Conservation (phyloP, 202 grass and related monocot species). For the Setaria italica region DNA sequence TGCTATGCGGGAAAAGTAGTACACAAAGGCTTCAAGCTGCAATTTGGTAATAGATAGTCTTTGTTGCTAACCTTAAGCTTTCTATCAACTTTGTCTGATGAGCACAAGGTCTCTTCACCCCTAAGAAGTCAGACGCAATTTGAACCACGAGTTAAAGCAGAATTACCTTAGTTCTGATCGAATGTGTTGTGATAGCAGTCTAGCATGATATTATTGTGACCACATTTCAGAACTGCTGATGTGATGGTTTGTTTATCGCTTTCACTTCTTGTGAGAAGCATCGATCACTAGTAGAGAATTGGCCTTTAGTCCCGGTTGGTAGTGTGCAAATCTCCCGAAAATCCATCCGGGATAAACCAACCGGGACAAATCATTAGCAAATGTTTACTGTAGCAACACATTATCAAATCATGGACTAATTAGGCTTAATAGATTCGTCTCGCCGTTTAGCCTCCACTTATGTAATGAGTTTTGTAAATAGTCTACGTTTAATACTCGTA, state of each 20-base stretch:
- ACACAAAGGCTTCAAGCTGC: slow-evolving; percentile 15
- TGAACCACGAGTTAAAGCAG: neutral
- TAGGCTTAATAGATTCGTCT: too few species aligned
- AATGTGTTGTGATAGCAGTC: neutral
- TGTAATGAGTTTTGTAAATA: too few species aligned
- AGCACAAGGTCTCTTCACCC: neutral
- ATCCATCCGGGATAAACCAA: too few species aligned
- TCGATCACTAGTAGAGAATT: too few species aligned
- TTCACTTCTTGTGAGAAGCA: slow-evolving; percentile 18
- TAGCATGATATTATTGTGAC: neutral
- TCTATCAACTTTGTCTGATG: slow-evolving; percentile 26
- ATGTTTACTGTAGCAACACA: too few species aligned
- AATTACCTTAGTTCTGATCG: slow-evolving; percentile 13
- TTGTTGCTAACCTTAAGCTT: slow-evolving; percentile 17
- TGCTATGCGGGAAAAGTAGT: neutral
- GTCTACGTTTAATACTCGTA: too few species aligned
- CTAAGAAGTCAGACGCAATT: slow-evolving; percentile 21
- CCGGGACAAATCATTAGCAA: too few species aligned
- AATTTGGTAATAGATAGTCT: slow-evolving; percentile 24
- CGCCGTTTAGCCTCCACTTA: too few species aligned
- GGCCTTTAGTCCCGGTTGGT: too few species aligned
- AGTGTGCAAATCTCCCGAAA: too few species aligned
- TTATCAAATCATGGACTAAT: too few species aligned
- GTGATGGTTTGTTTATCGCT: neutral
- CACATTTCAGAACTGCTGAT: slow-evolving; percentile 19